Evolutionary conservation across 2,329 filamentous ascomycete genomes (phyloP), one percentile per base, ranked within the genome.

Genomic region (Colletotrichum echinochloae): DNA sequence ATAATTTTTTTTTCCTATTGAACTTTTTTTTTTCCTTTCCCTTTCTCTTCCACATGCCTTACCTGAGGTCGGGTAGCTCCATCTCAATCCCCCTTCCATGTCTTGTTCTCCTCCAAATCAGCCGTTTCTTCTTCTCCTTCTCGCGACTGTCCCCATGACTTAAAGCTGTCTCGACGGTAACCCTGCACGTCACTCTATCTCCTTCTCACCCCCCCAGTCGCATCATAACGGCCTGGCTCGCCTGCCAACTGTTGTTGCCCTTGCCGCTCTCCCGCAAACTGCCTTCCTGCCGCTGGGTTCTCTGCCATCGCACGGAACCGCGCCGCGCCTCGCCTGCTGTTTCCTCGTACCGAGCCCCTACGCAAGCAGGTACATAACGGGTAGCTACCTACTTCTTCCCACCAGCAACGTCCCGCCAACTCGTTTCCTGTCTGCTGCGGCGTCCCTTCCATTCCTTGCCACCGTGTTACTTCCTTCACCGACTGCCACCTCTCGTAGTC

Each of bases 41-140:
- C 46, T 60, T 60, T 35, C 30, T 5, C 7, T 59, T 30, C 20
- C 18, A 59, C 56, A 59, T 54, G 49, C 67, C 55, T 69, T 55
- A 48, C 60, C 30, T 60, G 56, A 70, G 41, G 30, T 30, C 59
- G 23, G 35, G 59, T 51, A 30, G 64, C 67, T 62, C 54, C 56
- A 46, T 67, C 67, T 23, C 44, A 59, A 70, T 62, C 67, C 67
- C 67, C 67, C 67, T 70, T 70, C 57, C 67, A 65, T 70, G 66
- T 64, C 67, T 70, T 59, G 59, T 46, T 48, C 52, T 37, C 59
- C 49, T 54, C 44, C 64, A 37, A 23, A 28, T 57, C 44, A 37
- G 46, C 30, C 30, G 64, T 67, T 52, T 62, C 59, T 62, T 62
- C 60, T 70, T 70, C n/a, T 35, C 20, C 63, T 70, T 70, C 37